Base-by-base conservation (phyloP, 169 alveolate species). In the Plasmodium chabaudi region DNA sequence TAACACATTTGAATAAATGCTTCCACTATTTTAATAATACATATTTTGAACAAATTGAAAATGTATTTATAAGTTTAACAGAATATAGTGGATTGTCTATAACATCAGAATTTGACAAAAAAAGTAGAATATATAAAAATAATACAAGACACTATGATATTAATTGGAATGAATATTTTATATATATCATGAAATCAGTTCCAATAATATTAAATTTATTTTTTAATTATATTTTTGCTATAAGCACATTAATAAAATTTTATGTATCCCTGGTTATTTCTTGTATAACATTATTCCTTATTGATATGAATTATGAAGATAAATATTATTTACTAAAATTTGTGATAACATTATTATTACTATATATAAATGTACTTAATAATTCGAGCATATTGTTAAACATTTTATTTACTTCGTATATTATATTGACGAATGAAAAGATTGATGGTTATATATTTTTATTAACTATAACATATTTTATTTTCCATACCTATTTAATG, bases 401-500 rank as follows among this genome's bases (percentile, higher is more conserved):
- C 56, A 59, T 69, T 1, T 49, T 84, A 39, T 69, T 84, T 69
- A 23, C 91, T 1, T 84, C 91, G 9, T 84, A 57, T 72, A 84
- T 84, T 55, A 49, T 84, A 12, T 15, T 84, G 23, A 60, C 87
- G 9, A 57, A 55, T 84, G 57, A 56, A 27, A 46, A 17, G 19
- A 68, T 84, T 51, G 46, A 84, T 19, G n/a, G 44, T 1, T 84
- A 27, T 55, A 23, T 70, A 1, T 84, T 69, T 69, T 7, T 39
- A 9, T 19, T 84, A 27, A 51, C 72, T 51, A 51, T 67, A 15
- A 13, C 55, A 53, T 65, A 79, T 79, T 67, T 79, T 79, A 10
- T 15, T 13, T 17, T 84, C 47, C 91, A 84, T 34, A 47, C 70
- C 19, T 84, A 84, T 84, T 64, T 84, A 64, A 68, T 84, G 87